Evolutionary conservation across 208 protist genomes (phyloP).

Genomic region (Novymonas esmeraldas): DNA sequence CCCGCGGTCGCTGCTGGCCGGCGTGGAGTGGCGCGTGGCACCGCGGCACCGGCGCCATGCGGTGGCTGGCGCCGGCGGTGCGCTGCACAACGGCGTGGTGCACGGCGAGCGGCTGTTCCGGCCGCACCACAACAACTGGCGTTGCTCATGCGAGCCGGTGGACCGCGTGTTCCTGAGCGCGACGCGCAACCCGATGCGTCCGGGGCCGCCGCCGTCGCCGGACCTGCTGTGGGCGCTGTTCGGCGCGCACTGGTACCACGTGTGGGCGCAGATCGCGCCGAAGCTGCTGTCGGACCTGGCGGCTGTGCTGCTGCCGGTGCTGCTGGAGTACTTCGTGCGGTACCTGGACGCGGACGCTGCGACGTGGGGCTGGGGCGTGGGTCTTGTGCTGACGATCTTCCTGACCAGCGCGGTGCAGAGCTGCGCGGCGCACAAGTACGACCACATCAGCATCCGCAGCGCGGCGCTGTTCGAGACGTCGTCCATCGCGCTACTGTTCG

Average conservation of each 20-base stretch:
- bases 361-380: constrained; percentile 24
- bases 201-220: constrained; percentile 16
- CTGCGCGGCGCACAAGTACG: constrained; percentile 58
- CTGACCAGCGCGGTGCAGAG: constrained; percentile 37
- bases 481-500: constrained; percentile 68
- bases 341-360: constrained; percentile 33
- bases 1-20: constrained; percentile 37
- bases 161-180: constrained; percentile 28
- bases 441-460: constrained; percentile 53
- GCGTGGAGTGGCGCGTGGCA: constrained; percentile 50
- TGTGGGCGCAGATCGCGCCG: constrained; percentile 34
- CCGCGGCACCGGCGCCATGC: constrained; percentile 28
- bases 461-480: constrained; percentile 61
- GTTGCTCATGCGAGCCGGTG: constrained; percentile 44
- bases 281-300: constrained; percentile 38
- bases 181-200: constrained; percentile 1
- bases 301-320: constrained; percentile 29
- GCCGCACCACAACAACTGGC: constrained; percentile 9
- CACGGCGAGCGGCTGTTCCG: constrained; percentile 50
- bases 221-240: constrained; percentile 32
- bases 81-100: constrained; percentile 41
- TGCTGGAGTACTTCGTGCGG: constrained; percentile 49
- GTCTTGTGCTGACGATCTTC: constrained; percentile 39
- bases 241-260: constrained; percentile 34
- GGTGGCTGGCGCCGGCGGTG: not conserved